Percentiles rank a stretch among this genome's conserved stretches.
Conservation (phyloP, 73 alveolate genomes). For the Loxodes magnus region DNA sequence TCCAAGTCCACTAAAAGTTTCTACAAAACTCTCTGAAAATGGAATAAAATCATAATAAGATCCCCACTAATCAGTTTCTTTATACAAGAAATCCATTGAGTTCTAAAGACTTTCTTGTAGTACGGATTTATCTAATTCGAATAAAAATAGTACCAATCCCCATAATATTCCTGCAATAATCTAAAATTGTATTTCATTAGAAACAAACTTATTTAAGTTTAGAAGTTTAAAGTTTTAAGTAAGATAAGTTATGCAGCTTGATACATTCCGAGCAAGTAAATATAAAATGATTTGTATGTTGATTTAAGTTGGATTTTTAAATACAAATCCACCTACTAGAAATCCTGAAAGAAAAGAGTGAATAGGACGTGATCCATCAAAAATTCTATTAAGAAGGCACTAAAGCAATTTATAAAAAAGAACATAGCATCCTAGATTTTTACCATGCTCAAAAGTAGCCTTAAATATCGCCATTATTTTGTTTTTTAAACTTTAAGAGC, state of each 20-base stretch:
- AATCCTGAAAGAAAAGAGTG: constrained; percentile 57
- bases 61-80: constrained; percentile 51
- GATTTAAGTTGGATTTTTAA: constrained; percentile 46
- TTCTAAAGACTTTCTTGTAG: constrained; percentile 46
- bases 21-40: constrained; percentile 6
- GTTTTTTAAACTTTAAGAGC: constrained; percentile 25
- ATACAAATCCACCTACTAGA: constrained; percentile 35
- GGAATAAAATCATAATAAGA: constrained; percentile 43
- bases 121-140: constrained; percentile 46
- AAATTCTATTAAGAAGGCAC: constrained; percentile 31
- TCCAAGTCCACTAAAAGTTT: background rate
- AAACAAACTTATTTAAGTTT: too few relatives aligned
- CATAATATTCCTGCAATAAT: constrained; percentile 37
- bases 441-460: constrained; percentile 57
- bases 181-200: constrained; percentile 32
- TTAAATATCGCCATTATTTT: constrained; percentile 34
- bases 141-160: constrained; percentile 67
- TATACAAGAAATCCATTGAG: constrained; percentile 53
- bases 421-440: constrained; percentile 53
- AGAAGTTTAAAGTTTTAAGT: too few relatives aligned
- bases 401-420: constrained; percentile 42
- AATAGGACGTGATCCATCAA: constrained; percentile 21
- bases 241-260: constrained; percentile 29
- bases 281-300: constrained; percentile 54
- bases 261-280: constrained; percentile 41